These are phyloP conservation scores for Xylariales sp. DNA, from an alignment of 2,329 filamentous ascomycete genomes.

Conservation along the genomic window DNA sequence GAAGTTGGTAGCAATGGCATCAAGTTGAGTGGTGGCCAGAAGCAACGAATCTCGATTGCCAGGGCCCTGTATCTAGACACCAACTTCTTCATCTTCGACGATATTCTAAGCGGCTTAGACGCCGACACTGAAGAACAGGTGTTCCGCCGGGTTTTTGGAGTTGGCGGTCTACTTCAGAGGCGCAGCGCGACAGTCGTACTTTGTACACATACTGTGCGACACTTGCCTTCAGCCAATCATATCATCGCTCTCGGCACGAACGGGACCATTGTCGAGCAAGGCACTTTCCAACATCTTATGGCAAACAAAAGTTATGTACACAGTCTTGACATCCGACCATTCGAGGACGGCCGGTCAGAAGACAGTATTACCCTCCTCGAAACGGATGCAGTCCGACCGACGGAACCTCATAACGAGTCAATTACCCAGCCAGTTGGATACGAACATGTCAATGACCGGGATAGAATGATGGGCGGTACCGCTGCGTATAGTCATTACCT, in stretches of 20 bases:
- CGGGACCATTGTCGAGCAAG: constrained; percentile 39
- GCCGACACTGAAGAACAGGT: constrained; percentile 27
- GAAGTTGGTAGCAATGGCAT: constrained; percentile 41
- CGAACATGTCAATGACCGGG: not conserved
- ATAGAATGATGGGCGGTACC: constrained; percentile 14
- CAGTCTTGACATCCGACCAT: constrained; percentile 21
- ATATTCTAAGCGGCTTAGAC: constrained; percentile 32
- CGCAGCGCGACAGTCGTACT: constrained; percentile 24
- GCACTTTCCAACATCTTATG: constrained; percentile 31
- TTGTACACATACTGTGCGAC: constrained; percentile 34
- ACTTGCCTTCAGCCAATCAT: constrained; percentile 37
- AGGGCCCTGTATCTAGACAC: constrained; percentile 27
- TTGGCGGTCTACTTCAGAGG: constrained; percentile 19
- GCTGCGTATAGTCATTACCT: constrained; percentile 32
- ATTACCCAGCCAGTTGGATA: too few relatives aligned
- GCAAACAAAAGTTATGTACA: constrained; percentile 21
- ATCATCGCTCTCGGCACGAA: constrained; percentile 39
- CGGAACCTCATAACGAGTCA: too few relatives aligned
- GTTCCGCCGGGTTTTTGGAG: constrained; percentile 25
- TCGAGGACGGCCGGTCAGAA: constrained; percentile 22
- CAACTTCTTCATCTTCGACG: constrained; percentile 29
- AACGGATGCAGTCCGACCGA: too few relatives aligned
- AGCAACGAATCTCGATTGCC: constrained; percentile 33
- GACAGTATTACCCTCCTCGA: too few relatives aligned
- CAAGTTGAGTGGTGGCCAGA: constrained; percentile 42